phyloP scores from a whole-genome alignment of 2,329 filamentous ascomycete species.

The Sclerotinia glacialis region DNA sequence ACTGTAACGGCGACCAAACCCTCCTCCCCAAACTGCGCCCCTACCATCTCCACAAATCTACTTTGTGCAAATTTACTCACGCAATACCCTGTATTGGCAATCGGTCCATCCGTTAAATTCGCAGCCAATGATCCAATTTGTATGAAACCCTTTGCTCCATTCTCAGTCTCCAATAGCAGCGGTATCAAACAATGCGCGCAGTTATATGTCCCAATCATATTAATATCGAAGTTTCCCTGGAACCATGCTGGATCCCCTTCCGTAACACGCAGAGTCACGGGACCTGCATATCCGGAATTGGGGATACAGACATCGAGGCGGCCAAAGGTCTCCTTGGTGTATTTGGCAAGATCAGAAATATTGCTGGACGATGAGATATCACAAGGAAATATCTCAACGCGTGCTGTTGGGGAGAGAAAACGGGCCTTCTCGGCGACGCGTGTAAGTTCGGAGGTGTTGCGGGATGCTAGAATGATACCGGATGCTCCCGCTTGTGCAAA shows the following conservation, averaged over 20 bases:
- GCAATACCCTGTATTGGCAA: slow-evolving; percentile 22
- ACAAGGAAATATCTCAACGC: not conserved
- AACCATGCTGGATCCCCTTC: slow-evolving; percentile 17
- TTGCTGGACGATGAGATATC: slow-evolving; percentile 8
- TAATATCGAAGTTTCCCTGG: slow-evolving; percentile 15
- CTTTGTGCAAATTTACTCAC: slow-evolving; percentile 23
- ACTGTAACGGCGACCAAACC: slow-evolving; percentile 16
- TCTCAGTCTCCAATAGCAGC: slow-evolving; percentile 7
- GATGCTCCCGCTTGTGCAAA: slow-evolving; percentile 18
- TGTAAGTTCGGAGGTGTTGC: not conserved
- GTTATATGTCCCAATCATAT: slow-evolving; percentile 15
- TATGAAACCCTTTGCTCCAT: slow-evolving; percentile 10
- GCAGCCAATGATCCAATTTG: slow-evolving; percentile 16
- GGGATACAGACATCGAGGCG: slow-evolving; percentile 23
- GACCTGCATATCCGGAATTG: slow-evolving; percentile 20
- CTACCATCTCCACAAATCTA: slow-evolving; percentile 18
- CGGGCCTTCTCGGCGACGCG: slow-evolving; percentile 14
- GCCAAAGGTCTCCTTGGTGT: not conserved
- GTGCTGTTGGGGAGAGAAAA: not conserved
- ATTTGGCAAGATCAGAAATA: not conserved
- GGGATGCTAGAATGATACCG: slow-evolving; percentile 17
- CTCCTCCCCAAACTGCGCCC: slow-evolving; percentile 1
- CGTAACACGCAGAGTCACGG: slow-evolving; percentile 17
- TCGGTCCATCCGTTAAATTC: slow-evolving; percentile 4
- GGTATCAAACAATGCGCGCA: slow-evolving; percentile 20